A percentile compares a stretch with the other conserved stretches of the same genome.
phyloP scores from a whole-genome alignment of 2,329 filamentous ascomycete species.

The Calonectria pteridis region DNA sequence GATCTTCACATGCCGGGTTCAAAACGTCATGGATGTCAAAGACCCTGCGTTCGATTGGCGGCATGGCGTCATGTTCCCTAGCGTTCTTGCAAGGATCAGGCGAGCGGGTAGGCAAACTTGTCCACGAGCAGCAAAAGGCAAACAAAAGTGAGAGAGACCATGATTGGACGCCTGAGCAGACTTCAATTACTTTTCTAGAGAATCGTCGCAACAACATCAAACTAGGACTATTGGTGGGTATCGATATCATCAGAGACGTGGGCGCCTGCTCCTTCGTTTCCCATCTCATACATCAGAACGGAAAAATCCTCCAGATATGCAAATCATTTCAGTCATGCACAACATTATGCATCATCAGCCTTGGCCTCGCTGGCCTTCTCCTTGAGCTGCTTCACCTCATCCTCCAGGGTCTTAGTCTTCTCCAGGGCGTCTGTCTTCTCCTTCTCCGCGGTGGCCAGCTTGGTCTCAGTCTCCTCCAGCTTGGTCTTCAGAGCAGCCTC shows the following conservation, averaged over 20 bases:
- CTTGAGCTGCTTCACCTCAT: constrained; percentile 32
- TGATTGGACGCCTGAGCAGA: constrained; percentile 20
- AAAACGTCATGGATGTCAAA: background rate
- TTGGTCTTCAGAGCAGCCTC: constrained; percentile 29
- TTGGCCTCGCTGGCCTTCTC: constrained; percentile 26
- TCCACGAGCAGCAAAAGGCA: background rate
- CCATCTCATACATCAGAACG: constrained; percentile 36
- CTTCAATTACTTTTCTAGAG: constrained; percentile 24
- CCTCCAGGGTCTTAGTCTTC: constrained; percentile 25
- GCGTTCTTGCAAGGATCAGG: background rate
- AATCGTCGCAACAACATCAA: constrained; percentile 24
- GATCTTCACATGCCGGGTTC: background rate
- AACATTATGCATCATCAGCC: constrained; percentile 22
- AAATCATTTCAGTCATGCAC: constrained; percentile 28
- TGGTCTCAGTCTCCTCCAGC: constrained; percentile 32
- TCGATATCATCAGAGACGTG: constrained; percentile 48
- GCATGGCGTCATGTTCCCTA: background rate
- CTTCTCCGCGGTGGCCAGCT: constrained; percentile 28
- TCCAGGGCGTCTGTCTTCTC: constrained; percentile 27
- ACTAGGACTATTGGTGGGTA: constrained; percentile 45
- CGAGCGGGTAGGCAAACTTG: background rate
- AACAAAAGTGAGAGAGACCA: background rate
- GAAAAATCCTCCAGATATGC: constrained; percentile 24
- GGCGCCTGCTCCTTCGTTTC: constrained; percentile 47
- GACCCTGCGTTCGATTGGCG: background rate